A percentile compares a stretch with the other conserved stretches of the same genome.
Conservation (phyloP, 495 filamentous ascomycete species). For the Symbiotaphrina buchneri region DNA sequence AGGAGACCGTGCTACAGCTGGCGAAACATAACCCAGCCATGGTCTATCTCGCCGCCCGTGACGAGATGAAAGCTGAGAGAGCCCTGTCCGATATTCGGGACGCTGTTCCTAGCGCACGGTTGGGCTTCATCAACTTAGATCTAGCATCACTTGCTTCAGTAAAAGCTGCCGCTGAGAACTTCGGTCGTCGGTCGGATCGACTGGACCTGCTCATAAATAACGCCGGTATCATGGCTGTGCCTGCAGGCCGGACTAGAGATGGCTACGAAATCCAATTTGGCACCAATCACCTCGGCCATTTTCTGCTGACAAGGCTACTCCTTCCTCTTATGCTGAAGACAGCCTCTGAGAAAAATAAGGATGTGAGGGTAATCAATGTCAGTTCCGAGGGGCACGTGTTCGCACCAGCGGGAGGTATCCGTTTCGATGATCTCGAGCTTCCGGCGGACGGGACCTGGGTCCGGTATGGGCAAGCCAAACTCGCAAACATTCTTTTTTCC, state of each 20-base stretch:
- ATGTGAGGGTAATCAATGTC: conserved; percentile 24
- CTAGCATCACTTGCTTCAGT: conserved; percentile 28
- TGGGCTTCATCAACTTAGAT: conserved; percentile 26
- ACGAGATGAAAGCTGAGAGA: conserved; percentile 21
- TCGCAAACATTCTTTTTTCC: conserved; percentile 46
- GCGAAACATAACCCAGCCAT: conserved; percentile 33
- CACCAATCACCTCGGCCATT: conserved; percentile 51
- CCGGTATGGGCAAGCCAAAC: conserved; percentile 43
- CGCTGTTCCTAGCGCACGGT: conserved; percentile 18
- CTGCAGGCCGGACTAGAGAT: conserved; percentile 24
- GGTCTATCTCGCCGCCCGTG: conserved; percentile 42
- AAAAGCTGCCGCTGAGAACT: conserved; percentile 20
- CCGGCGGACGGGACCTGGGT: conserved; percentile 11
- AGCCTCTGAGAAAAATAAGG: conserved; percentile 14
- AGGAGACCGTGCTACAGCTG: conserved; percentile 36
- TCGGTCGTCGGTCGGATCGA: conserved; percentile 20
- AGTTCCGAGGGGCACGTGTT: conserved; percentile 15
- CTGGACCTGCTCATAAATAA: conserved; percentile 33
- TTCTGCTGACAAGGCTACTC: conserved; percentile 37
- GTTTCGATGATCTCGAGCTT: conserved; percentile 7
- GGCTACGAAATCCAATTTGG: conserved; percentile 53
- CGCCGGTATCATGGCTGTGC: conserved; percentile 39
- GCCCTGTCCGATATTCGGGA: conserved; percentile 26
- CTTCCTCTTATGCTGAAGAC: conserved; percentile 33
- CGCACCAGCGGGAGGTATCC: conserved; percentile 8